A percentile compares a stretch with the other conserved stretches of the same genome.
Conservation (phyloP, 2,329 filamentous ascomycete species). For the Aspergillus tamarii region DNA sequence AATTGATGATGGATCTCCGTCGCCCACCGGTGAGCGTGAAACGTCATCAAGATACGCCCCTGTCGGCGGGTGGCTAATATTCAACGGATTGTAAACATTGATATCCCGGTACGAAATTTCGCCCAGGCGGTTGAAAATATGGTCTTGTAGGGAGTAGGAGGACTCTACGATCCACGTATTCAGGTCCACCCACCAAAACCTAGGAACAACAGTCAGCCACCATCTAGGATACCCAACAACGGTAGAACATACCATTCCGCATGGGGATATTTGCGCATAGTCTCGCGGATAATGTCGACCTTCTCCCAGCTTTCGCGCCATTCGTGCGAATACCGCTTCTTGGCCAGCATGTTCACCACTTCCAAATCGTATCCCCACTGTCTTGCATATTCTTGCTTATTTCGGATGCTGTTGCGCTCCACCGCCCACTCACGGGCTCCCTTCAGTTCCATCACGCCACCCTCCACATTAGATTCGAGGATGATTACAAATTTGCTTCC, state of each 20-base stretch:
- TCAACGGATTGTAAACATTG: slow-evolving; percentile 92
- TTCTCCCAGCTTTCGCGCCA: slow-evolving; percentile 99
- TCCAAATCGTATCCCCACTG: slow-evolving; percentile 95
- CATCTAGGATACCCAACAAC: background rate
- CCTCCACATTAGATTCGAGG: slow-evolving; percentile 88
- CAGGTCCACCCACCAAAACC: slow-evolving; percentile 99
- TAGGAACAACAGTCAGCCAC: slow-evolving; percentile 44
- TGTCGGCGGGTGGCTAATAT: slow-evolving; percentile 82
- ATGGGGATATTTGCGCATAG: slow-evolving; percentile 89
- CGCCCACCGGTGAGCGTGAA: slow-evolving; percentile 72
- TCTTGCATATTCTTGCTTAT: slow-evolving; percentile 86
- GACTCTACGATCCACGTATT: slow-evolving; percentile 99
- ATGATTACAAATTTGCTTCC: slow-evolving; percentile 94
- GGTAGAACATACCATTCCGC: slow-evolving; percentile 79
- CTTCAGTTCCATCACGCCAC: slow-evolving; percentile 99
- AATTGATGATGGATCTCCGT: slow-evolving; percentile 76
- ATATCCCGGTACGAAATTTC: slow-evolving; percentile 88
- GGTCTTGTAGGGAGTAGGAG: slow-evolving; percentile 81
- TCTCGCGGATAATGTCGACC: slow-evolving; percentile 87
- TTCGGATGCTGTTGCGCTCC: slow-evolving; percentile 91
- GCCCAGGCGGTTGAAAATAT: slow-evolving; percentile 82
- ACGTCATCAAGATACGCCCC: slow-evolving; percentile 75
- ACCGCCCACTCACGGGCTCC: slow-evolving; percentile 97
- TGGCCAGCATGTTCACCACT: slow-evolving; percentile 97
- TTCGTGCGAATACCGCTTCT: slow-evolving; percentile 97